Percentiles rank a stretch among this genome's conserved stretches.
Conservation (phyloP, 2,329 filamentous ascomycete species). For the Akanthomyces uredinophilus region DNA sequence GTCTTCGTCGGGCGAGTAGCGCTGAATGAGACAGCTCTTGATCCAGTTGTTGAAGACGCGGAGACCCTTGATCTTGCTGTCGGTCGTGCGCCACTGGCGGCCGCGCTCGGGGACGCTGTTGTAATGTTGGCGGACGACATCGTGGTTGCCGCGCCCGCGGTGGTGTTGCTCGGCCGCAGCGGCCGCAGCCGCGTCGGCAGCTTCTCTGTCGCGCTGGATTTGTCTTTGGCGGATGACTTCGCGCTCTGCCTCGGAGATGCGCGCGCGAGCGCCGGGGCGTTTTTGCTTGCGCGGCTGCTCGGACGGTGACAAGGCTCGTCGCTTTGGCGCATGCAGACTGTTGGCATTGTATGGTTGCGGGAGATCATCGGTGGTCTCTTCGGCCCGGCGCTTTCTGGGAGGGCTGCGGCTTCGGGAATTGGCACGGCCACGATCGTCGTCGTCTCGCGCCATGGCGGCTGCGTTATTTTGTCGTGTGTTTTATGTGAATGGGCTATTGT, state of each 20-base stretch:
- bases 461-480: neutral
- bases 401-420: conserved; percentile 15
- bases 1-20: conserved; percentile 81
- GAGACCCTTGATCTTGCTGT: conserved; percentile 91
- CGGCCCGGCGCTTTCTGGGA: conserved; percentile 26
- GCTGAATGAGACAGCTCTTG: conserved; percentile 95
- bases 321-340: conserved; percentile 53
- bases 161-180: conserved; percentile 34
- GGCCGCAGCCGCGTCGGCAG: conserved; percentile 31
- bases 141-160: conserved; percentile 56
- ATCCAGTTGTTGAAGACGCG: conserved; percentile 98
- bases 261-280: conserved; percentile 60
- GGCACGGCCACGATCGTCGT: neutral
- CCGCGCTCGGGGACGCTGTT: conserved; percentile 92
- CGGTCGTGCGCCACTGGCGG: conserved; percentile 88
- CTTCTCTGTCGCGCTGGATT: conserved; percentile 48
- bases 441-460: conserved; percentile 15
- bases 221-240: conserved; percentile 62
- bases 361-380: conserved; percentile 36
- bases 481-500: neutral
- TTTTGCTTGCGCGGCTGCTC: conserved; percentile 60
- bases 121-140: conserved; percentile 90
- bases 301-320: conserved; percentile 51
- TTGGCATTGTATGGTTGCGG: conserved; percentile 58
- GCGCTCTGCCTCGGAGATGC: conserved; percentile 62